Percentiles rank a stretch among this genome's conserved stretches.
Conservation (phyloP, 202 grass and related monocot genomes). For the Digitaria exilis region DNA sequence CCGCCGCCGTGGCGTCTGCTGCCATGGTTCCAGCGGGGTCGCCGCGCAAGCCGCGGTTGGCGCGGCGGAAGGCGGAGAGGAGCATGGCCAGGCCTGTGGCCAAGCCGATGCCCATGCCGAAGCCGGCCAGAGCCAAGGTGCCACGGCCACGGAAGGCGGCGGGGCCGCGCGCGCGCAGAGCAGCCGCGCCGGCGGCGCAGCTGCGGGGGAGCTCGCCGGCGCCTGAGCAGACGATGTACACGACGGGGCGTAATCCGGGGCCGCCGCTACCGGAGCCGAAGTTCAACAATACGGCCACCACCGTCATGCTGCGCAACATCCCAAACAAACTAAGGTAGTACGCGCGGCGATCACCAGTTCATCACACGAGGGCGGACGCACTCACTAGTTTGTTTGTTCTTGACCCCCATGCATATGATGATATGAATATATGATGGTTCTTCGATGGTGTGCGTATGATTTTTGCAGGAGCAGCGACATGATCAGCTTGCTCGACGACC, state of each 20-base stretch:
- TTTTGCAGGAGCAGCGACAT: constrained; percentile 42
- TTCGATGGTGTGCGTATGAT: neutral
- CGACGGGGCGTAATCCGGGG: neutral
- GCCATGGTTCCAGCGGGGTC: neutral
- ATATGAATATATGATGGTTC: neutral
- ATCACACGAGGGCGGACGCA: neutral
- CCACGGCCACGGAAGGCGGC: neutral
- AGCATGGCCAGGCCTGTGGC: neutral
- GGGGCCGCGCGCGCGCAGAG: neutral
- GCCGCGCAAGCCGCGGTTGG: neutral
- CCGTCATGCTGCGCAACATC: constrained; percentile 81
- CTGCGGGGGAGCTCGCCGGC: neutral
- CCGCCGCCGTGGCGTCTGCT: neutral
- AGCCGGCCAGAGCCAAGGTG: neutral
- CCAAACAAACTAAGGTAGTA: constrained; percentile 79
- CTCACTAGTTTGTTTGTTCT: neutral
- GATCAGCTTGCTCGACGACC: constrained; percentile 59
- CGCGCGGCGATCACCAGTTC: neutral
- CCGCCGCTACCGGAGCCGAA: neutral
- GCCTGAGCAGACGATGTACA: neutral
- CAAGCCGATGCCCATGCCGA: too few species aligned
- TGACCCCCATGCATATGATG: neutral
- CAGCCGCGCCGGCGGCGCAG: too few species aligned
- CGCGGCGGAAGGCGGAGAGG: neutral
- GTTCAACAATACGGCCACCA: constrained; percentile 38